These are phyloP conservation scores for Phytopythium montanum DNA, from an alignment of 352 stramenopile genomes.

Conservation along the genomic window DNA sequence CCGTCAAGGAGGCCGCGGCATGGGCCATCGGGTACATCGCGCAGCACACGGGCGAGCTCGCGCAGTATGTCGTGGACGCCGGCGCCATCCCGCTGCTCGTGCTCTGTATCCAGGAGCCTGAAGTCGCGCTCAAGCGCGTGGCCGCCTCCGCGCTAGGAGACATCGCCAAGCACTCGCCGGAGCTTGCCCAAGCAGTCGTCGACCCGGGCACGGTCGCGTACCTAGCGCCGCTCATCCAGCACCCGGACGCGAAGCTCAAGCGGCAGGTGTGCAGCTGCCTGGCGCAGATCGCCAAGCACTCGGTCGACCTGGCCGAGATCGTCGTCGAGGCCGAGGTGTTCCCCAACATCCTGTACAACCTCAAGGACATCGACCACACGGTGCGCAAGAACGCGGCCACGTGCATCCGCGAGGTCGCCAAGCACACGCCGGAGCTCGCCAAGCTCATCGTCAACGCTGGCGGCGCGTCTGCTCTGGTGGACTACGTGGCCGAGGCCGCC, in stretches of 20 bases:
- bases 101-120: conserved; percentile 94
- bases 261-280: conserved; percentile 89
- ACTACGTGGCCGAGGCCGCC: conserved; percentile 89
- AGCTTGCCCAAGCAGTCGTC: conserved; percentile 92
- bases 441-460: conserved; percentile 95
- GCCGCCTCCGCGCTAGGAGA: conserved; percentile 91
- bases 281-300: conserved; percentile 95
- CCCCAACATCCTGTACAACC: conserved; percentile 93
- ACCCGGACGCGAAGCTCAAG: conserved; percentile 95
- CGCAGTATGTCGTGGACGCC: conserved; percentile 92
- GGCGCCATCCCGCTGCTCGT: conserved; percentile 92
- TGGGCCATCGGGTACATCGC: conserved; percentile 96
- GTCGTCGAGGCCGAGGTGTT: conserved; percentile 96
- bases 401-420: conserved; percentile 93
- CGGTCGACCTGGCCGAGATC: conserved; percentile 93
- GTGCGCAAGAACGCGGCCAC: conserved; percentile 95
- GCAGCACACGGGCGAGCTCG: conserved; percentile 91
- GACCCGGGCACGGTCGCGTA: conserved; percentile 92
- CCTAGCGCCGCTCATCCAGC: conserved; percentile 91
- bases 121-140: conserved; percentile 94
- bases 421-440: conserved; percentile 94
- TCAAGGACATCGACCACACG: conserved; percentile 94
- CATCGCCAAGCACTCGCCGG: conserved; percentile 94
- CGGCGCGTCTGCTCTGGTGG: conserved; percentile 92
- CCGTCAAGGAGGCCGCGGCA: conserved; percentile 92